phyloP scores from a whole-genome alignment of 1,284 basidiomycete species.

The Peniophora sp. region DNA sequence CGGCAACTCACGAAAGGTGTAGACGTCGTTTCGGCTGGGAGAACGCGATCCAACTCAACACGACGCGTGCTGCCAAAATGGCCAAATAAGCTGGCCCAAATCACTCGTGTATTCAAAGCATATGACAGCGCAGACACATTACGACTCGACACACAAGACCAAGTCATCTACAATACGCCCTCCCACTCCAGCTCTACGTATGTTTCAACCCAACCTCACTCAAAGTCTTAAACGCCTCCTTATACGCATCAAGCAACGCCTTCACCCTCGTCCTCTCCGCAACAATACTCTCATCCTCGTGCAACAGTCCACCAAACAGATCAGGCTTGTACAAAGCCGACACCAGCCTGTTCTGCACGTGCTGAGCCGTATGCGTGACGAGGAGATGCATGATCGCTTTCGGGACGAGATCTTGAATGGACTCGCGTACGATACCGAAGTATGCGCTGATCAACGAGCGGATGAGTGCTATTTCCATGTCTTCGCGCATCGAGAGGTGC shows the following conservation, averaged over 20 bases:
- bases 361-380: slow-evolving; percentile 94
- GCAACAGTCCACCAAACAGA: slow-evolving; percentile 84
- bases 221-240: slow-evolving; percentile 88
- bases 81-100: no score
- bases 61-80: no score
- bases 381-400: slow-evolving; percentile 96
- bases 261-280: slow-evolving; percentile 92
- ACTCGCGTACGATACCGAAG: slow-evolving; percentile 93
- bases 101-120: no score
- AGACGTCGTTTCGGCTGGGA: no score
- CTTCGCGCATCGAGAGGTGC: slow-evolving; percentile 73
- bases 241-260: slow-evolving; percentile 92
- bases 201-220: slow-evolving; percentile 73
- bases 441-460: slow-evolving; percentile 92
- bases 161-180: no score
- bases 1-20: no score
- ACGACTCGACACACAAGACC: no score
- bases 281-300: slow-evolving; percentile 94
- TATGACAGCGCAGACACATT: no score
- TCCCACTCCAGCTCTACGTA: slow-evolving; percentile 32
- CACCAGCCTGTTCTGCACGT: slow-evolving; percentile 94
- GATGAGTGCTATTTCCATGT: slow-evolving; percentile 95
- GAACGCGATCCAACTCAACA: no score
- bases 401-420: slow-evolving; percentile 94
- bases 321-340: slow-evolving; percentile 91